These are phyloP conservation scores for Candida dendrica DNA, from an alignment of 805 yeast genomes.

Conservation along the genomic window DNA sequence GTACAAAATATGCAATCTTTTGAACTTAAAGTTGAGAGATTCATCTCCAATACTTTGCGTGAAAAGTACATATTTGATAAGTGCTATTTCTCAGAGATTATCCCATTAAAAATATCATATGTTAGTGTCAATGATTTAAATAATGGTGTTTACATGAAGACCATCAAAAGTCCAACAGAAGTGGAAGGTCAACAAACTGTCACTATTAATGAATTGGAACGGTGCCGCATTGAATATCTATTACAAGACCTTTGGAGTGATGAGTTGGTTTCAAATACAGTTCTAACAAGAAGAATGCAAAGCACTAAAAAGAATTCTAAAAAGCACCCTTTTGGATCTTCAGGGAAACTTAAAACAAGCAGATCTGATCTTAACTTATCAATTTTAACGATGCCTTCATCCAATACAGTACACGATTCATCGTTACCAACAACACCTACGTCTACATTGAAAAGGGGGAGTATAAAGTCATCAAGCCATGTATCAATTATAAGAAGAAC, in stretches of 20 bases:
- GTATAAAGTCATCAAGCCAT: background rate
- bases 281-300: conserved; percentile 1
- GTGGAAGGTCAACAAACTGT: conserved; percentile 4
- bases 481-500: conserved; percentile 16
- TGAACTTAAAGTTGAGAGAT: conserved; percentile 18
- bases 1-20: conserved; percentile 6
- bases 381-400: background rate
- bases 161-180: background rate
- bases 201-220: conserved; percentile 11
- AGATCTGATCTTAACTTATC: background rate
- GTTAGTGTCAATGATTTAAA: conserved; percentile 2
- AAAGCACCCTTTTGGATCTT: background rate
- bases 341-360: background rate
- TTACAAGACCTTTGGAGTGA: conserved; percentile 28
- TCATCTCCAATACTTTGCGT: background rate
- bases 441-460: background rate
- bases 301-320: background rate
- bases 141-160: conserved; percentile 3
- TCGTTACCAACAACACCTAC: background rate
- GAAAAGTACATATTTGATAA: conserved; percentile 7
- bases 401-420: background rate
- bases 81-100: conserved; percentile 20
- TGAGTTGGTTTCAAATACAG: conserved; percentile 12
- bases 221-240: conserved; percentile 19
- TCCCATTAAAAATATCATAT: conserved; percentile 14